Conservation (phyloP, 768 basidiomycete species). For the Trametes elegans region DNA sequence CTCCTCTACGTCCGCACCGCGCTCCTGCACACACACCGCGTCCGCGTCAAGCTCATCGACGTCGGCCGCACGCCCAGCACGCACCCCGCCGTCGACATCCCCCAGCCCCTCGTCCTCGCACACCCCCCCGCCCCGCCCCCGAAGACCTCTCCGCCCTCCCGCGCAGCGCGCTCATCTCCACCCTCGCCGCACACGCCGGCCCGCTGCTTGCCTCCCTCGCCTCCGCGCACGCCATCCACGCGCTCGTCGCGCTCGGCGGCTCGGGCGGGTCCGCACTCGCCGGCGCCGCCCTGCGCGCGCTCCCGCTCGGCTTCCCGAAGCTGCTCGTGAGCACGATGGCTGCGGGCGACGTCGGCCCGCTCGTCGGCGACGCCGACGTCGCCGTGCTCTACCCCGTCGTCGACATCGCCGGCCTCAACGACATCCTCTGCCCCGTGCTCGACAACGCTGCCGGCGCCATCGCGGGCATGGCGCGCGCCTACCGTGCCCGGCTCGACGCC, state of each 20-base stretch:
- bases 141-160: constrained; percentile 14
- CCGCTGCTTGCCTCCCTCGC: constrained; percentile 11
- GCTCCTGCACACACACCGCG: constrained; percentile 5
- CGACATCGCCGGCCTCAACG: constrained; percentile 24
- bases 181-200: constrained; percentile 8
- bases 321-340: constrained; percentile 25
- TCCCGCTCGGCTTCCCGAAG: constrained; percentile 24
- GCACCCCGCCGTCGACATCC: constrained; percentile 17
- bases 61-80: constrained; percentile 16
- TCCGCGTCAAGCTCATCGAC: constrained; percentile 20
- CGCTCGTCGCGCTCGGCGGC: constrained; percentile 16
- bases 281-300: constrained; percentile 16
- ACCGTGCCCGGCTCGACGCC: background rate
- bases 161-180: constrained; percentile 14
- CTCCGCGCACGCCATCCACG: constrained; percentile 10
- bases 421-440: constrained; percentile 21
- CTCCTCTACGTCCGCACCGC: constrained; percentile 18
- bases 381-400: constrained; percentile 22
- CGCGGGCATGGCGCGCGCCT: constrained; percentile 22
- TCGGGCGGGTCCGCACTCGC: constrained; percentile 21
- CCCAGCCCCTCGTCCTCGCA: constrained; percentile 13
- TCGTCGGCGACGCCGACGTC: constrained; percentile 19
- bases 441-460: constrained; percentile 21
- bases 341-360: constrained; percentile 19
- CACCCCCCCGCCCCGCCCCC: background rate